Evolutionary conservation across 768 basidiomycete genomes (phyloP), one percentile per base, ranked within the genome.

Genomic region (Pisolithus tinctorius): DNA sequence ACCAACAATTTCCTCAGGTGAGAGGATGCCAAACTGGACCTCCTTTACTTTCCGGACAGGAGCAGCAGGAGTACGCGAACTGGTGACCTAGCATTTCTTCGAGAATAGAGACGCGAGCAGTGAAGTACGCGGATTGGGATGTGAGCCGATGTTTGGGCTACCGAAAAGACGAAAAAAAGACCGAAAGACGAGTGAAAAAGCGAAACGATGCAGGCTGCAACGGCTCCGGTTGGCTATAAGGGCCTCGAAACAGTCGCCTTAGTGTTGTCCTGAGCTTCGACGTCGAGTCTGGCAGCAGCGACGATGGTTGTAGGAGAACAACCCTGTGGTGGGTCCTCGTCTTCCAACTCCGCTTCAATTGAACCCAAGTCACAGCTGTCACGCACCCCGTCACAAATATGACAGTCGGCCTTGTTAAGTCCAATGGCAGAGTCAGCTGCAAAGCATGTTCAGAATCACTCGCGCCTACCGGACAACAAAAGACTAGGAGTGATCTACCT

Each of bases 11-110:
- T 98, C 96, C 72, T 98, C 96, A 9, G 96, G 96, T 31, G 93
- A 94, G 61, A 99, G 84, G 61, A 99, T 93, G 62, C 95, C 93
- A 77, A 97, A 98, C 70, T 97, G 94, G 55, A 98, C 94, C 74
- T 97, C 94, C 75, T 85, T 88, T 62, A 97, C 90, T 73, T 91
- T 92, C 72, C 90, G 87, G 71, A 95, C 80, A 29, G 95, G 95
- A 49, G 93, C 94, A 63, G 90, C 84, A n/a, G 26, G 94, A 96
- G 70, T 81, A 89, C 55, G 93, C 89, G 63, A 93, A 92, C 70
- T 88, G 86, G 72, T 91, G 88, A 58, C 88, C 88, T 51, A 90
- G 77, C 88, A 92, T 91, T 71, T 49, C 72, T 64, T 31, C 47
- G 55, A 49, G 47, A 57, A 52, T 14, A 36, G 38, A 23, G 48